Base-by-base conservation (phyloP, 129 eudicot genomes). In the Calendula officinalis region DNA sequence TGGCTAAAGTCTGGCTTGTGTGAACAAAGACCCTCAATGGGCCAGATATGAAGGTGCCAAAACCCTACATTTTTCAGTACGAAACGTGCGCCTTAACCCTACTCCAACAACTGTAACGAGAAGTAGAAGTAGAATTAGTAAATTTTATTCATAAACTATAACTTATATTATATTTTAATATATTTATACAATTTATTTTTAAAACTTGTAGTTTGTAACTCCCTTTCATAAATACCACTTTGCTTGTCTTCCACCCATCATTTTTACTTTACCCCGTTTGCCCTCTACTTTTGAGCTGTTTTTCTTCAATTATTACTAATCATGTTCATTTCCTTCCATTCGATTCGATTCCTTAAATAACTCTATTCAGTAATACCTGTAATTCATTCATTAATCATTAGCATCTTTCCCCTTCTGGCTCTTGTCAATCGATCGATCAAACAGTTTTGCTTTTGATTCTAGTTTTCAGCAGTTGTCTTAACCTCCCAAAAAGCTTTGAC, bases 241-340 rank as follows among this genome's bases (percentile, higher is more conserved):
- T 22, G 30, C 30, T 22, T 22, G 30, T 2, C 30, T 2, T 22
- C 30, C 30, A 22, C 30, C 30, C 30, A 22, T 22, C 1, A 22
- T 22, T 22, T 22, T 22, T 22, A 22, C 30, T 22, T 22, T 22
- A 22, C 30, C 30, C 30, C 30, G 2, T 22, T 22, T 56, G 45
- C 73, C 60, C 6, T 68, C 45, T 14, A 70, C 62, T 71, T 71
- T 71, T 71, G 76, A 71, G 69, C 69, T 71, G 69, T 71, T 53
- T 50, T 60, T 39, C 42, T 34, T 35, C 62, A 54, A 48, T 48
- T 54, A 51, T 22, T 51, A 52, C 45, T n/a, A n/a, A 65, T 66
- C 33, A 69, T 16, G 8, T 45, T 43, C 65, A 44, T 68, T 49
- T 5, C 41, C 51, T 46, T 16, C 38, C 11, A 36, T 70, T 49